Base-by-base conservation (phyloP, 164 flowering plant genomes). In the Dillenia turbinata region DNA sequence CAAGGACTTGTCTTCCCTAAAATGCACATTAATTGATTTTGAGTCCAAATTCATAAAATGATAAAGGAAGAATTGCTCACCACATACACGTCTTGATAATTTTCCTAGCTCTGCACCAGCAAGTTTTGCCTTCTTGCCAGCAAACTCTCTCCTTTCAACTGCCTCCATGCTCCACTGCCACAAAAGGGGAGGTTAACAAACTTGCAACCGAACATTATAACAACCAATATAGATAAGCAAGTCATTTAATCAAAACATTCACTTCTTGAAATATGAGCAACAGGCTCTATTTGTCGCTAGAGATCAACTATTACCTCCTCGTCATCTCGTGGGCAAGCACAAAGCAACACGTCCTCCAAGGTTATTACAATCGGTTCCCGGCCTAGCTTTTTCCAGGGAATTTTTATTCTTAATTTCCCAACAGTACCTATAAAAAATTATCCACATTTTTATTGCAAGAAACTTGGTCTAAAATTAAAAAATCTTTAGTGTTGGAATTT, bases 51-150 rank as follows among this genome's bases (percentile, higher is more conserved):
- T 1, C 22, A 19, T 19, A 19, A 19, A 19, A 19, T 19, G 22
- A 19, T 19, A 19, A 19, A 19, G 22, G 1, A 19, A 19, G 22
- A 19, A 19, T 19, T 19, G 22, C 96, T 85, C 66, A 90, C 97
- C 88, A 75, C 83, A 80, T 15, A 93, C 90, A 53, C 96, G 91
- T 57, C 83, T 84, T 6, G 98, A 87, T 56, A 93, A 68, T 68
- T 90, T 93, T 69, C 87, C 89, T 26, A 93, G 79, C 81, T 93
- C 98, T 47, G 98, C 98, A 33, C 96, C 85, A 64, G 94, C 94
- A 78, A 93, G 96, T 66, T 85, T 89, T 24, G 98, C 97, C 78
- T 85, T 89, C 70, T 93, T 93, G 24, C 82, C 85, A 59, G 97
- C 87, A 71, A 78, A 73, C 60, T 90, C 97, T 81, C 98, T 82